Base-by-base conservation (phyloP, 2,329 filamentous ascomycete genomes). In the Orbilia ellipsospora region DNA sequence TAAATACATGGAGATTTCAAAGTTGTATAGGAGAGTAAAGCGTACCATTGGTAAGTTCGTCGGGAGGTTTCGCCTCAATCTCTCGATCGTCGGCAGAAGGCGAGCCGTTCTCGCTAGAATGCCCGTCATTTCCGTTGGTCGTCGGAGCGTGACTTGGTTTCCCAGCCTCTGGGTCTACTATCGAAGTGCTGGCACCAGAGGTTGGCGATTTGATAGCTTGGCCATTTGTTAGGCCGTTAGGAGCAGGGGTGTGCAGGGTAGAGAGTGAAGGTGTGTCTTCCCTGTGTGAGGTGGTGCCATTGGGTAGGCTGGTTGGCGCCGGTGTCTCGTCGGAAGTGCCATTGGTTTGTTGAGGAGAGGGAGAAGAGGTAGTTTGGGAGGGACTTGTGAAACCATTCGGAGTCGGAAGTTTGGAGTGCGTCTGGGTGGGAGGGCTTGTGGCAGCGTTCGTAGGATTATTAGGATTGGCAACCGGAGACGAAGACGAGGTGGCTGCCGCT, bases 401-500 rank as follows among this genome's bases (percentile, higher is more conserved):
- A 42, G 51, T 63, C 63, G 70, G 70, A 63, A 74, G 70, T 64
- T 74, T 74, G 28, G 70, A 63, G 48, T 59, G 57, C 4, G 62
- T 52, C 20, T 57, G 40, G 18, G 62, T 36, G 12, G 63, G 40
- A 42, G 70, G 36, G 54, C 52, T 50, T 28, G 54, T 44, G 31
- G 40, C 23, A 26, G 51, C 48, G 42, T 48, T 54, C n/a, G 69
- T 62, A 8, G 69, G 52, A 16, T 44, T 50, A 28, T 45, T 44
- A 48, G 40, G 48, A 26, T 54, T 56, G 26, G 55, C 60, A 31
- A 61, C 61, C 8, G 69, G 52, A 16, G 61, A 62, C 7, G 64
- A 52, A 42, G 61, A 56, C 26, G 61, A 50, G 15, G 70, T 31
- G 44, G 63, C 70, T 23, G 57, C 63, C 16, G 57, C 63, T 55